Conservation (phyloP, 164 flowering plant genomes). For the Aristolochia contorta region DNA sequence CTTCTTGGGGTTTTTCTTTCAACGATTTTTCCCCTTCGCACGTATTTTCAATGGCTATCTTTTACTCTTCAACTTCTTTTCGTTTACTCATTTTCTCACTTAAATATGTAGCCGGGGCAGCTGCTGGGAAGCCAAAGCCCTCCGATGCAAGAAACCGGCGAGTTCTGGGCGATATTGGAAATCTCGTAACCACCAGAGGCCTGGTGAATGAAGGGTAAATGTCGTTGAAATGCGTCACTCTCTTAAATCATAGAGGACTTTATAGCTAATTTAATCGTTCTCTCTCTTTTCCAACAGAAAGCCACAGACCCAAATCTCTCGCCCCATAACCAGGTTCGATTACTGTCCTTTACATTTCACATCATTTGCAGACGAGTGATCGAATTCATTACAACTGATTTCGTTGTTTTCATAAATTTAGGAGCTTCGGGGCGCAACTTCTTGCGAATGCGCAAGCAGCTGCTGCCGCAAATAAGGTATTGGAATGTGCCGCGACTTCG, state of each 20-base stretch:
- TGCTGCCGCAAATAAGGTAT: slow-evolving; percentile 49
- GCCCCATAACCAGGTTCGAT: slow-evolving; percentile 67
- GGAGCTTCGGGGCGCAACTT: slow-evolving; percentile 79
- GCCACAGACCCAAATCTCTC: slow-evolving; percentile 33
- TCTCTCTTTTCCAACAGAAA: slow-evolving; percentile 12
- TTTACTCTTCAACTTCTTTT: background rate
- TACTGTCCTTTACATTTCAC: background rate
- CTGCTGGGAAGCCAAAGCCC: slow-evolving; percentile 38
- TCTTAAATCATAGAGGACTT: background rate
- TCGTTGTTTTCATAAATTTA: slow-evolving; percentile 7
- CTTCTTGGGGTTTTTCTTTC: background rate
- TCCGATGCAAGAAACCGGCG: slow-evolving; percentile 47
- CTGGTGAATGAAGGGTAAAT: slow-evolving; percentile 20
- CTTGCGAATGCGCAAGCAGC: slow-evolving; percentile 82
- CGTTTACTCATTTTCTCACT: background rate
- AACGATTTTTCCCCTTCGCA: background rate
- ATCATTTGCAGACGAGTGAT: background rate
- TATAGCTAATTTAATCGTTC: background rate
- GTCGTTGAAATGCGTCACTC: background rate
- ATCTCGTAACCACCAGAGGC: slow-evolving; percentile 41
- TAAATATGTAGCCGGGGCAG: slow-evolving; percentile 31
- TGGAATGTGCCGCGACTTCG: background rate
- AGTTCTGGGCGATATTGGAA: slow-evolving; percentile 78
- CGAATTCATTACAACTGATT: background rate
- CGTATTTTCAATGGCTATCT: background rate